Percentiles rank a stretch among this genome's conserved stretches.
These are phyloP conservation scores for Malassezia sp. DNA, from an alignment of 1,284 basidiomycete genomes.

Conservation along the genomic window DNA sequence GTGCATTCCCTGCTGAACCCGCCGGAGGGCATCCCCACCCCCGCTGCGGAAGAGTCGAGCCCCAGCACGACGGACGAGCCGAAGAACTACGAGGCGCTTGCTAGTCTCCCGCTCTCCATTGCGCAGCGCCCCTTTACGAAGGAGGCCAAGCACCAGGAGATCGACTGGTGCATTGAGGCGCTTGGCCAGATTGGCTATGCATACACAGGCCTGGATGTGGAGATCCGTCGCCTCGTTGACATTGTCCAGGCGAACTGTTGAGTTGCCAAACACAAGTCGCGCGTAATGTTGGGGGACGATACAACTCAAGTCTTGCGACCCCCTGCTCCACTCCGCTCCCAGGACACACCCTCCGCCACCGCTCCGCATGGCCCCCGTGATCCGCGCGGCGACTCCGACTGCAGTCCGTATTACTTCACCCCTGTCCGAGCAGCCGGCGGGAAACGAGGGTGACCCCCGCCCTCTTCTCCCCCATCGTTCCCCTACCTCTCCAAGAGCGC, in stretches of 20 bases:
- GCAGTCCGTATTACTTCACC: too few species aligned
- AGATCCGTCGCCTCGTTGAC: conserved; percentile 31
- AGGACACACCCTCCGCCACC: conserved; percentile 1
- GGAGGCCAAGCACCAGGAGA: conserved; percentile 31
- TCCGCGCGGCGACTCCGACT: too few species aligned
- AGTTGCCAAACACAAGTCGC: not conserved
- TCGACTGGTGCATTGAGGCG: conserved; percentile 29
- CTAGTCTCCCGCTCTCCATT: not conserved
- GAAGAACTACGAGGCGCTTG: not conserved
- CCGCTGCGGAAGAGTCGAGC: not conserved
- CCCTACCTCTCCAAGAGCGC: too few species aligned
- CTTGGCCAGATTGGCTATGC: conserved; percentile 39
- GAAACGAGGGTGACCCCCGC: too few species aligned
- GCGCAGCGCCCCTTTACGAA: conserved; percentile 27
- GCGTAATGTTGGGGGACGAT: too few species aligned
- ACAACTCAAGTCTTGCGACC: too few species aligned
- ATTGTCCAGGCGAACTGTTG: conserved; percentile 17
- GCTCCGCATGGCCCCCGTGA: too few species aligned
- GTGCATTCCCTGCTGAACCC: conserved; percentile 8
- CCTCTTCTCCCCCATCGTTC: too few species aligned
- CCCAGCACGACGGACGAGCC: not conserved
- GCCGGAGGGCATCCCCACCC: too few species aligned
- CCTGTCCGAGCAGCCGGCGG: too few species aligned
- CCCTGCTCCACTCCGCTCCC: too few species aligned
- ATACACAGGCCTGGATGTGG: conserved; percentile 30